A percentile compares a stretch with the other conserved stretches of the same genome.
Evolutionary conservation across 2,329 filamentous ascomycete species (phyloP).

Genomic region (Cordyceps farinosa): DNA sequence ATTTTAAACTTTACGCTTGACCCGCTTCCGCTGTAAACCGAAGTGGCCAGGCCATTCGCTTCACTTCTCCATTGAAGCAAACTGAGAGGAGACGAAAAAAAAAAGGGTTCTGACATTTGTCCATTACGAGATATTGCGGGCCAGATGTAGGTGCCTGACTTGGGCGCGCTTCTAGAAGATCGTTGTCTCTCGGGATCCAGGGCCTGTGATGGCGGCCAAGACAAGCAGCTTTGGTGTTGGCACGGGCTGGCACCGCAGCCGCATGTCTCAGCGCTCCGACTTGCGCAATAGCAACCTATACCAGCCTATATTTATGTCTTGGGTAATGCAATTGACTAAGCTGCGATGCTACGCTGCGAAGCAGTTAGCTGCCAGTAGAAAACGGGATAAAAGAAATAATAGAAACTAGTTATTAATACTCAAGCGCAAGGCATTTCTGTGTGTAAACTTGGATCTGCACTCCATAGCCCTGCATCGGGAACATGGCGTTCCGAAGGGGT

Average conservation of each 20-base stretch:
- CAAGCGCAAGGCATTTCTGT: no score
- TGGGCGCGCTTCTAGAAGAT: neutral
- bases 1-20: neutral
- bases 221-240: neutral
- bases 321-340: no score
- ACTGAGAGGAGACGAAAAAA: neutral
- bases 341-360: no score
- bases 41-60: neutral
- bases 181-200: neutral
- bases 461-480: neutral
- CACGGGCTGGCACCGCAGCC: no score
- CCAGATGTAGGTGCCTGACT: neutral
- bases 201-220: neutral
- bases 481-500: conserved; percentile 7
- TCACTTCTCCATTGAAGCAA: neutral
- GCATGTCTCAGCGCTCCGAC: no score
- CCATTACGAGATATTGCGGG: neutral
- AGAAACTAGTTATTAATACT: no score
- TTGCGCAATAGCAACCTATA: no score
- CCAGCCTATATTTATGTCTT: no score
- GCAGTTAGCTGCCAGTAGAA: no score
- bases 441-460: neutral
- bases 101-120: neutral
- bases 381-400: no score
- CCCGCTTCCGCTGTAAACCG: neutral